Evolutionary conservation across 805 yeast species (phyloP).

Genomic region (Candida golubevii): DNA sequence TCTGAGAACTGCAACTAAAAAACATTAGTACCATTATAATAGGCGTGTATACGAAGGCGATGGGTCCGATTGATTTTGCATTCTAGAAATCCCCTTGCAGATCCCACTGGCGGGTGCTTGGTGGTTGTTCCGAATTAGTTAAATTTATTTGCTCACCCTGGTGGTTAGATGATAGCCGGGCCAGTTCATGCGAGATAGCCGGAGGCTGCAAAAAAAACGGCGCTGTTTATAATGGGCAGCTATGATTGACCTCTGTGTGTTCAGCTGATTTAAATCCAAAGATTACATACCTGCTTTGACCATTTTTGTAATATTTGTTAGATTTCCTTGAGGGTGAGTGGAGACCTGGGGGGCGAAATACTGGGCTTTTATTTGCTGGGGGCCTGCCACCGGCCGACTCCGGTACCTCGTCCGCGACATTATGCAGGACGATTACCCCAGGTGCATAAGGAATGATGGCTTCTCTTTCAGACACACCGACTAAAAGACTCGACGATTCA

Average conservation of each 20-base stretch:
- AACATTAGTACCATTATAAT: conserved; percentile 11
- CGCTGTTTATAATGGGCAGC: too few relatives aligned
- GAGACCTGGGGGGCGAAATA: neutral
- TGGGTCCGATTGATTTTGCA: too few relatives aligned
- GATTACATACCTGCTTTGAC: conserved; percentile 59
- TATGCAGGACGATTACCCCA: conserved; percentile 1
- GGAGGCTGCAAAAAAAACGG: conserved; percentile 4
- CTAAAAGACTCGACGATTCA: too few relatives aligned
- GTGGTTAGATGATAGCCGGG: conserved; percentile 8
- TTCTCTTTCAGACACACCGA: too few relatives aligned
- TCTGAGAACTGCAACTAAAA: conserved; percentile 84
- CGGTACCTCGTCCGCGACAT: neutral
- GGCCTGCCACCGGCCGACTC: neutral
- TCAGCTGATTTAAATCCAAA: neutral
- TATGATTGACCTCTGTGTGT: neutral
- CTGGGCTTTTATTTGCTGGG: conserved; percentile 2
- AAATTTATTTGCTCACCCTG: conserved; percentile 14
- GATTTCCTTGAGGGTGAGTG: neutral
- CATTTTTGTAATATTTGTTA: conserved; percentile 33
- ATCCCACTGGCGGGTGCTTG: neutral
- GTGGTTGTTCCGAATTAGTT: conserved; percentile 3
- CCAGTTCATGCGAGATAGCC: too few relatives aligned
- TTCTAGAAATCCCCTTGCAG: too few relatives aligned
- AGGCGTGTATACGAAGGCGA: too few relatives aligned
- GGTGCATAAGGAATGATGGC: too few relatives aligned